Percentiles rank a stretch among this genome's conserved stretches.
These are phyloP conservation scores for Huntiella omanensis DNA, from an alignment of 2,329 filamentous ascomycete species.

Conservation along the genomic window DNA sequence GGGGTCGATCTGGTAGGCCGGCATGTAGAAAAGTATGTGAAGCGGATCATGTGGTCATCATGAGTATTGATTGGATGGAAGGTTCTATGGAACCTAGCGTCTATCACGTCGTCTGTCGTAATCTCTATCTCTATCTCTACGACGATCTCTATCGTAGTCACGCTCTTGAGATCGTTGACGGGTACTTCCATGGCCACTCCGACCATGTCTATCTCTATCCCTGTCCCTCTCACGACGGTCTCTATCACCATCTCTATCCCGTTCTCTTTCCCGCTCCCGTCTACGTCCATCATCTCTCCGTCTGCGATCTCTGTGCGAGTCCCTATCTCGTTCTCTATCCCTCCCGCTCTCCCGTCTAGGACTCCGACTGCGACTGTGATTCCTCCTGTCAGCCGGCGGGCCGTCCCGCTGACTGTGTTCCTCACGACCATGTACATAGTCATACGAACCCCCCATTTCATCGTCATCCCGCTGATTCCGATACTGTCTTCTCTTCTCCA, in stretches of 20 bases:
- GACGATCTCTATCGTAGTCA: slow-evolving; percentile 16
- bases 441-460: slow-evolving; percentile 27
- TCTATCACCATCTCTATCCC: background rate
- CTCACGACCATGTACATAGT: slow-evolving; percentile 65
- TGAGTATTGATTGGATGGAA: background rate
- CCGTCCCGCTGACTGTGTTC: slow-evolving; percentile 28
- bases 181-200: slow-evolving; percentile 12
- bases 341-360: slow-evolving; percentile 9
- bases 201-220: slow-evolving; percentile 13
- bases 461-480: slow-evolving; percentile 32
- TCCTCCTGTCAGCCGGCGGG: background rate
- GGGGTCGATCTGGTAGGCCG: background rate
- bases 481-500: slow-evolving; percentile 87
- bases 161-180: slow-evolving; percentile 12
- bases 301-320: slow-evolving; percentile 16
- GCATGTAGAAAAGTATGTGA: background rate
- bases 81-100: background rate
- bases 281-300: background rate
- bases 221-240: background rate
- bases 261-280: background rate
- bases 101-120: background rate
- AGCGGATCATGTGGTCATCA: background rate
- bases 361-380: slow-evolving; percentile 16
- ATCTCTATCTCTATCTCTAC: background rate
- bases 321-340: slow-evolving; percentile 4